Percentiles rank a stretch among this genome's conserved stretches.
Evolutionary conservation across 306 rosid genomes (phyloP).

Genomic region (Casuarina cunninghamiana): DNA sequence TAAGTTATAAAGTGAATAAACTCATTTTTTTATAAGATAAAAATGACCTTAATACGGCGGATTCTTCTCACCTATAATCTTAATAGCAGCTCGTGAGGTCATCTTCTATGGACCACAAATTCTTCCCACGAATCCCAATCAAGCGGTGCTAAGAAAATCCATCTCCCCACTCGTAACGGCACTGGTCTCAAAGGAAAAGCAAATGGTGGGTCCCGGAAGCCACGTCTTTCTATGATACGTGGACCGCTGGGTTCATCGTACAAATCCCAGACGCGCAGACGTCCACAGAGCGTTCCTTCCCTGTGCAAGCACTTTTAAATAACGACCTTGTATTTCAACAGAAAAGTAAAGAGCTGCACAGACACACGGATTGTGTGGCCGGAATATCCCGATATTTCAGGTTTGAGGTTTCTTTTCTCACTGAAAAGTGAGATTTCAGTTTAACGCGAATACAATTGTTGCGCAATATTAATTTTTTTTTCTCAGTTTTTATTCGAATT

Average conservation of each 20-base stretch:
- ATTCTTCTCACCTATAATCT: no score
- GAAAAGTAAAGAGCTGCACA: background rate
- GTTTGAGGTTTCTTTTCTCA: background rate
- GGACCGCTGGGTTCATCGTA: background rate
- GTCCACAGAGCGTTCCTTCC: background rate
- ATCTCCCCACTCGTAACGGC: background rate
- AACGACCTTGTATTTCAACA: background rate
- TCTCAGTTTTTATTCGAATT: background rate
- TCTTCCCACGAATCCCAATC: no score
- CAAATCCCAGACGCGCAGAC: background rate
- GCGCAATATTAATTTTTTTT: background rate
- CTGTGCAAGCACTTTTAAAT: slow-evolving; percentile 3
- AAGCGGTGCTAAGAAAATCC: background rate
- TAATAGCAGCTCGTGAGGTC: background rate
- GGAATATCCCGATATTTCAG: slow-evolving; percentile 27
- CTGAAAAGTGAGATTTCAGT: background rate
- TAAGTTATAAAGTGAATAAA: no score
- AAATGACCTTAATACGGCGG: no score
- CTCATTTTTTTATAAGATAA: no score
- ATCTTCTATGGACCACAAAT: background rate
- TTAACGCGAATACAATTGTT: background rate
- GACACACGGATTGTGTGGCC: background rate
- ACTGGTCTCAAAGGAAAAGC: slow-evolving; percentile 7
- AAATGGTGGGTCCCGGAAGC: slow-evolving; percentile 3
- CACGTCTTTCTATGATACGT: slow-evolving; percentile 7